Conservation (phyloP, 2,329 filamentous ascomycete genomes). For the Penicillium oxalicum region DNA sequence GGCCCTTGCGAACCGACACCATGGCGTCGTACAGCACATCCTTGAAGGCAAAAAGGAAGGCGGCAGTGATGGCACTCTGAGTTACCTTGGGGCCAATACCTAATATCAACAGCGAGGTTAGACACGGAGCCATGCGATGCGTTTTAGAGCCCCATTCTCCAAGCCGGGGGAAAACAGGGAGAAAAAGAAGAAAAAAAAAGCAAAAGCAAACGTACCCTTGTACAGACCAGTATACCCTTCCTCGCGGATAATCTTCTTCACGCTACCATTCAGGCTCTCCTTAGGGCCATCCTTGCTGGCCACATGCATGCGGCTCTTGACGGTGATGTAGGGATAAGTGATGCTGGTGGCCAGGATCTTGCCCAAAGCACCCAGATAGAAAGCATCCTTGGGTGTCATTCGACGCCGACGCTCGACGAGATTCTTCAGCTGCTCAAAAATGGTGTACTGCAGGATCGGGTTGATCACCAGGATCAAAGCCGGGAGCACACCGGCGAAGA, state of each 20-base stretch:
- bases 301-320: conserved; percentile 97
- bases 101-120: conserved; percentile 33
- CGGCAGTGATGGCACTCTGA: conserved; percentile 92
- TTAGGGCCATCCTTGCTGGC: conserved; percentile 68
- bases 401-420: conserved; percentile 67
- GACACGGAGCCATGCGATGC: neutral
- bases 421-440: conserved; percentile 98
- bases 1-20: conserved; percentile 30
- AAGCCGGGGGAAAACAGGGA: too few relatives aligned
- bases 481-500: conserved; percentile 89
- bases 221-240: conserved; percentile 92
- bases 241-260: conserved; percentile 73
- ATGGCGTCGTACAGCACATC: conserved; percentile 75
- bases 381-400: conserved; percentile 79
- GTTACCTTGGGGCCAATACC: conserved; percentile 94
- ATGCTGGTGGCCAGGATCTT: conserved; percentile 91
- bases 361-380: conserved; percentile 84
- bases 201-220: conserved; percentile 60
- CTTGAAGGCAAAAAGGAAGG: conserved; percentile 96
- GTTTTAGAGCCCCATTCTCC: too few relatives aligned
- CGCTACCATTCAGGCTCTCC: conserved; percentile 71
- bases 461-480: conserved; percentile 94
- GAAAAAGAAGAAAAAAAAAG: neutral
- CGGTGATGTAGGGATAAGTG: conserved; percentile 97
- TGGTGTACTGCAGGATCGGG: conserved; percentile 95